phyloP scores from a whole-genome alignment of 768 basidiomycete genomes.

The Lactifluus subvellereus region DNA sequence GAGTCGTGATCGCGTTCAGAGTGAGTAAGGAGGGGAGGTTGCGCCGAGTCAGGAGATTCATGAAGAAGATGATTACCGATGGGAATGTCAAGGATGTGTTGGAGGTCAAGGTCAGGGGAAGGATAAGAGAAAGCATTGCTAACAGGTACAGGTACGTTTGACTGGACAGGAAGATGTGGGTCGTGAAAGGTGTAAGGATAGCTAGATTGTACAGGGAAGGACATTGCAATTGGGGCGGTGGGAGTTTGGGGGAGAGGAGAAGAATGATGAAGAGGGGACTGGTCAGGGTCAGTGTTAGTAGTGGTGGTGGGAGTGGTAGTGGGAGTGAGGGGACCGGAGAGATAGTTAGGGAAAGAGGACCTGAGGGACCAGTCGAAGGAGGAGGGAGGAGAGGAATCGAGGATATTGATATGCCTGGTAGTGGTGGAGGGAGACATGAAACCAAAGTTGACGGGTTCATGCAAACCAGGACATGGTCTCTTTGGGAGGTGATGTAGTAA shows the following conservation, averaged over 20 bases:
- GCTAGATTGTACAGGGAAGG: slow-evolving; percentile 19
- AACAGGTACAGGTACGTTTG: slow-evolving; percentile 6
- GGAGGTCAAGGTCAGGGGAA: slow-evolving; percentile 17
- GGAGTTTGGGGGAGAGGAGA: background rate
- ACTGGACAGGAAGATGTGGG: slow-evolving; percentile 13
- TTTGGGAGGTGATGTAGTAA: background rate
- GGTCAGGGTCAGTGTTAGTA: background rate
- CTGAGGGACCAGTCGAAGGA: slow-evolving; percentile 7
- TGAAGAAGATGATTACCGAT: slow-evolving; percentile 13
- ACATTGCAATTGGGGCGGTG: slow-evolving; percentile 9
- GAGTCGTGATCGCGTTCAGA: slow-evolving; percentile 18
- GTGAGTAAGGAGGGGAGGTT: slow-evolving; percentile 13
- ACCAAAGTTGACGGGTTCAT: background rate
- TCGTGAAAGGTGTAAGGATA: slow-evolving; percentile 22
- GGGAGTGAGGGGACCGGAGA: slow-evolving; percentile 1
- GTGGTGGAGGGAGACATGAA: slow-evolving; percentile 18
- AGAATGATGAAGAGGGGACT: slow-evolving; percentile 5
- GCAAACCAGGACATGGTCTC: background rate
- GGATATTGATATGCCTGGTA: background rate
- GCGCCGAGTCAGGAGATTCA: slow-evolving; percentile 3
- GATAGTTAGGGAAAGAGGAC: slow-evolving; percentile 13
- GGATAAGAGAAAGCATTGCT: slow-evolving; percentile 13
- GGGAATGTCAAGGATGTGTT: slow-evolving; percentile 20
- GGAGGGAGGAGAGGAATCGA: background rate
- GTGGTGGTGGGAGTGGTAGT: background rate